A percentile compares a stretch with the other conserved stretches of the same genome.
phyloP scores from a whole-genome alignment of 139 green algal genomes.

The Coccomyxa sp. region DNA sequence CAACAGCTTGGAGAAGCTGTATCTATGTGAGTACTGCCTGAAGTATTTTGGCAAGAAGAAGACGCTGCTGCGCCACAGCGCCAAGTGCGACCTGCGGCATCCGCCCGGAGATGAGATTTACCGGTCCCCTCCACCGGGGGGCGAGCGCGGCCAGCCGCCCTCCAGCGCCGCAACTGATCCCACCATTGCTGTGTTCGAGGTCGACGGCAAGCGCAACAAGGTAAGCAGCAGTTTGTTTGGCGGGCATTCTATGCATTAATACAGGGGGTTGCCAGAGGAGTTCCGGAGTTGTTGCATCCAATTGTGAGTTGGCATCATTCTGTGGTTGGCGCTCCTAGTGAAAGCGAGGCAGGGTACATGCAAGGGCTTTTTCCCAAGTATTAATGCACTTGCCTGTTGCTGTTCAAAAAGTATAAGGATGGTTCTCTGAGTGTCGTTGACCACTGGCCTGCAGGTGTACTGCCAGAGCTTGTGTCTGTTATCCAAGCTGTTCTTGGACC shows the following conservation, averaged over 20 bases:
- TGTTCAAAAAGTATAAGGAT: too few species aligned
- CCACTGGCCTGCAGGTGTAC: slow-evolving; percentile 8
- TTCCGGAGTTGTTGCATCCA: too few species aligned
- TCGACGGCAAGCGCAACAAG: slow-evolving; percentile 79
- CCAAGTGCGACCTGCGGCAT: slow-evolving; percentile 44
- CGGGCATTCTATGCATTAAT: too few species aligned
- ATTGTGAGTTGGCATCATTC: too few species aligned
- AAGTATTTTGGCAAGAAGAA: slow-evolving; percentile 67
- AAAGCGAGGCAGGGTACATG: too few species aligned
- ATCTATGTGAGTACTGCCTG: slow-evolving; percentile 87
- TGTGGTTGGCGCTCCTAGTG: too few species aligned
- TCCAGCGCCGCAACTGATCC: slow-evolving; percentile 8
- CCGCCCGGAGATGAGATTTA: slow-evolving; percentile 86
- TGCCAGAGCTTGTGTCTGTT: slow-evolving; percentile 96
- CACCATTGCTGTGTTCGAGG: slow-evolving; percentile 66
- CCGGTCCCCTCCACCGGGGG: slow-evolving; percentile 26
- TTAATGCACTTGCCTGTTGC: too few species aligned
- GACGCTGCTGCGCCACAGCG: slow-evolving; percentile 53
- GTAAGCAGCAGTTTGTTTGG: slow-evolving; percentile 42
- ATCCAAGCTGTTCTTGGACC: slow-evolving; percentile 99
- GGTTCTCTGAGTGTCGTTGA: too few species aligned
- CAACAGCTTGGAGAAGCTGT: slow-evolving; percentile 68
- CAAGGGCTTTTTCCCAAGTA: too few species aligned
- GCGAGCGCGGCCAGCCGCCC: slow-evolving; percentile 23
- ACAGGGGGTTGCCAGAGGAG: too few species aligned